Evolutionary conservation across 1,284 basidiomycete species (phyloP).

Genomic region (Cutaneotrichosporon mucoides): DNA sequence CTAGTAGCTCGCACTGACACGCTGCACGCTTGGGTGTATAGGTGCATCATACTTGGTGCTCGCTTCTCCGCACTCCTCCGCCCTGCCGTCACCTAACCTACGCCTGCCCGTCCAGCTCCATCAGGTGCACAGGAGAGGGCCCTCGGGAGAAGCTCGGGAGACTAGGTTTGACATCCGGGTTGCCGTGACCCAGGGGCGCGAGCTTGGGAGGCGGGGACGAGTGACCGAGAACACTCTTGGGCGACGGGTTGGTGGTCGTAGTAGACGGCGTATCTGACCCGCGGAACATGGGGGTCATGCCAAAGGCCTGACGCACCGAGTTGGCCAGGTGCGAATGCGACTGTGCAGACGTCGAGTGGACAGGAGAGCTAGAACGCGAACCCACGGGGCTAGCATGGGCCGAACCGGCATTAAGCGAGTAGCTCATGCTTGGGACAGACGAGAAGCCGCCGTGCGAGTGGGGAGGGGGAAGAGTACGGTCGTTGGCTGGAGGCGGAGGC

Average conservation of each 20-base stretch:
- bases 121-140: constrained; percentile 19
- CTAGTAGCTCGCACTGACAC: not conserved
- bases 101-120: constrained; percentile 24
- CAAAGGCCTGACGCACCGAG: constrained; percentile 73
- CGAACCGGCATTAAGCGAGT: constrained; percentile 43
- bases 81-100: not conserved
- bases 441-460: constrained; percentile 31
- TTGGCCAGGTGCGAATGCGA: constrained; percentile 44
- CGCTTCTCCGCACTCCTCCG: too few species aligned
- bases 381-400: constrained; percentile 41
- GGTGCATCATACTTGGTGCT: too few species aligned
- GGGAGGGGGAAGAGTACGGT: constrained; percentile 45
- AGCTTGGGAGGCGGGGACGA: constrained; percentile 30
- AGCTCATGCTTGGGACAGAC: constrained; percentile 25
- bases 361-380: constrained; percentile 41
- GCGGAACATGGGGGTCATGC: constrained; percentile 75
- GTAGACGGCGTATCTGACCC: constrained; percentile 14
- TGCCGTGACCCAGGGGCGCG: constrained; percentile 31
- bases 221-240: constrained; percentile 23
- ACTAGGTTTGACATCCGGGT: constrained; percentile 17
- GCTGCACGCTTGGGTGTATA: not conserved
- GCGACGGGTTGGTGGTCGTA: constrained; percentile 23
- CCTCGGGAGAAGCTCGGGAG: constrained; percentile 20
- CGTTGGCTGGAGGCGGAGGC: constrained; percentile 35
- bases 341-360: constrained; percentile 19